A percentile compares a stretch with the other conserved stretches of the same genome.
phyloP scores from a whole-genome alignment of 1,284 basidiomycete genomes.

The Neonothopanus nambi region DNA sequence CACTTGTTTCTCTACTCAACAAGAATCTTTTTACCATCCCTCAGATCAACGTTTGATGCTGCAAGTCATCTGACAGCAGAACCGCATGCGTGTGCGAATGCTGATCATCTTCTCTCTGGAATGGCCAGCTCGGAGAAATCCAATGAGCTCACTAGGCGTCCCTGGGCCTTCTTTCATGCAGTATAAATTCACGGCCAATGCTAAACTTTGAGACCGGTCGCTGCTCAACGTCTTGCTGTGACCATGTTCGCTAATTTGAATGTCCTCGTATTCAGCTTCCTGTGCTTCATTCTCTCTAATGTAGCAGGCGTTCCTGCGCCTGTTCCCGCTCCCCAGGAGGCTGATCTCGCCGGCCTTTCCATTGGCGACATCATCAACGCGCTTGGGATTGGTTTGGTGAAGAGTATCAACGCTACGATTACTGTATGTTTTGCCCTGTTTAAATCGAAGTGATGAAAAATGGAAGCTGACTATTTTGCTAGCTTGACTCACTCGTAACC shows the following conservation, averaged over 20 bases:
- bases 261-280: slow-evolving; percentile 20
- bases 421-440: slow-evolving; percentile 28
- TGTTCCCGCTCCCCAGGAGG: background rate
- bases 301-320: slow-evolving; percentile 22
- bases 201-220: background rate
- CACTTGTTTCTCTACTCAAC: too few species aligned
- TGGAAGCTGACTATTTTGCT: background rate
- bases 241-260: slow-evolving; percentile 18
- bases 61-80: too few species aligned
- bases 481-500: slow-evolving; percentile 35
- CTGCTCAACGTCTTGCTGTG: too few species aligned
- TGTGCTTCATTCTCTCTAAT: slow-evolving; percentile 24
- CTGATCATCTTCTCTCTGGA: too few species aligned
- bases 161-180: background rate
- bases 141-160: too few species aligned
- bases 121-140: too few species aligned
- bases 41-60: too few species aligned
- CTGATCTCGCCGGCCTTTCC: slow-evolving; percentile 20
- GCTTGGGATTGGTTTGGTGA: slow-evolving; percentile 38
- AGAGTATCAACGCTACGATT: slow-evolving; percentile 36
- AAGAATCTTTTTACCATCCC: too few species aligned
- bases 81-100: too few species aligned
- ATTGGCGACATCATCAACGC: slow-evolving; percentile 39
- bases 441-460: background rate
- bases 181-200: background rate